Evolutionary conservation across 352 stramenopile genomes (phyloP), one percentile per base, ranked within the genome.

Genomic region (Phytophthora litchii): DNA sequence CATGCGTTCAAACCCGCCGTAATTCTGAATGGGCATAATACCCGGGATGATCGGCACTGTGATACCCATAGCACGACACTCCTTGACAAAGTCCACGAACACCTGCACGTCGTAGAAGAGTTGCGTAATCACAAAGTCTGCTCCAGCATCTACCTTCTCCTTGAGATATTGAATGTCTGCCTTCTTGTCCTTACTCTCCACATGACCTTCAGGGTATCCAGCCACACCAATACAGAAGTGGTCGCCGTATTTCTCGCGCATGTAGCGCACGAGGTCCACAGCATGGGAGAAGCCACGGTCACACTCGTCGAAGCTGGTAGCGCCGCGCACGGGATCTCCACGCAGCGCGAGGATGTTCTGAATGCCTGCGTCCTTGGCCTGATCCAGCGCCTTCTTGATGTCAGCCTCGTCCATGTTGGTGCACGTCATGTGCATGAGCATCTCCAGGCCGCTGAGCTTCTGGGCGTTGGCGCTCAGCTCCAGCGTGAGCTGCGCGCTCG

Each of bases 11-110:
- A 99, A 99, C 35, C 97, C 97, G 38, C 86, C 84, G 70, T 98
- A 99, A 53, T 92, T 97, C 67, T 99, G 98, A 70, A 99, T 98
- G 34, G 96, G 98, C 97, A 99, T 99, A 68, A 99, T 94, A 21
- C 98, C 98, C 1, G 98, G 98, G 29, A 99, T 90, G 65, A 99
- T 96, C 8, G 97, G 97, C 32, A 91, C 89, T 2, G 83, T 91
- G 61, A 99, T 99, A 41, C 96, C 97, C 27, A 71, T 83, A 4
- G 68, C 72, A 32, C 91, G 80, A 56, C 90, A 98, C 50, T 94
- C 83, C 41, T 94, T 75, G 17, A 99, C 93, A 74, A 99, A 99
- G 25, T 82, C 76, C 37, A 94, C 63, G 78, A 97, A 99, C 44
- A 98, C 93, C 35, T 94, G 70, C 21, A 95, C 85, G 64, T 99